A percentile compares a stretch with the other conserved stretches of the same genome.
These are phyloP conservation scores for Cyclotella sp. DNA, from an alignment of 108 stramenopile species.

Conservation along the genomic window DNA sequence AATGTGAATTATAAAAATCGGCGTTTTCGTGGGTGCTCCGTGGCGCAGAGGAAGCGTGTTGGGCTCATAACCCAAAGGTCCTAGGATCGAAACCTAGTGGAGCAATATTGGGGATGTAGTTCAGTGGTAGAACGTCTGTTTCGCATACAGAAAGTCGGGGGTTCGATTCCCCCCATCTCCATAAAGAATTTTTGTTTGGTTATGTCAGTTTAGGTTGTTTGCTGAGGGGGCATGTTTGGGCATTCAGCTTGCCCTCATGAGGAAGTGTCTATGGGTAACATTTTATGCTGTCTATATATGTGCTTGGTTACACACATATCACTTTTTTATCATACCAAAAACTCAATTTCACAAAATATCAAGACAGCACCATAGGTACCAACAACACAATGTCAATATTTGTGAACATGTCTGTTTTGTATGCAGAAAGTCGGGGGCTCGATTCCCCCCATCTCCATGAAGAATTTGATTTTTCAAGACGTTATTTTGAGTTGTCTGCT, in stretches of 20 bases:
- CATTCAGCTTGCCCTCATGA: too few relatives aligned
- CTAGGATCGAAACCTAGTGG: slow-evolving; percentile 87
- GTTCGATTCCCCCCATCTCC: slow-evolving; percentile 59
- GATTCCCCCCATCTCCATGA: slow-evolving; percentile 54
- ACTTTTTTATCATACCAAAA: too few relatives aligned
- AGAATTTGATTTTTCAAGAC: background rate
- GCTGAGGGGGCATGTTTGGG: too few relatives aligned
- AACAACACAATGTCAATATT: too few relatives aligned
- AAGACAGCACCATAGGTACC: too few relatives aligned
- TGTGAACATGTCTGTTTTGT: slow-evolving; percentile 59
- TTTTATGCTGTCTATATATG: too few relatives aligned
- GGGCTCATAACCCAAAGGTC: slow-evolving; percentile 97
- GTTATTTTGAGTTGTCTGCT: too few relatives aligned
- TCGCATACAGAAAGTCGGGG: slow-evolving; percentile 61
- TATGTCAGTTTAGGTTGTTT: too few relatives aligned
- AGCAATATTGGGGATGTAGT: slow-evolving; percentile 42
- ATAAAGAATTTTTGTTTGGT: slow-evolving; percentile 17
- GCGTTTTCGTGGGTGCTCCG: slow-evolving; percentile 83
- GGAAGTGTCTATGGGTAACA: too few relatives aligned
- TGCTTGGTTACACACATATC: too few relatives aligned
- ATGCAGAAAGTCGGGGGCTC: slow-evolving; percentile 59
- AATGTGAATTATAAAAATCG: too few relatives aligned
- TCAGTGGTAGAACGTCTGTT: slow-evolving; percentile 60
- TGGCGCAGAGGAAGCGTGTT: slow-evolving; percentile 96
- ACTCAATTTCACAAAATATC: too few relatives aligned